Conservation (phyloP, 1,139 yeast genomes). For the Hyphopichia buzzinii region DNA sequence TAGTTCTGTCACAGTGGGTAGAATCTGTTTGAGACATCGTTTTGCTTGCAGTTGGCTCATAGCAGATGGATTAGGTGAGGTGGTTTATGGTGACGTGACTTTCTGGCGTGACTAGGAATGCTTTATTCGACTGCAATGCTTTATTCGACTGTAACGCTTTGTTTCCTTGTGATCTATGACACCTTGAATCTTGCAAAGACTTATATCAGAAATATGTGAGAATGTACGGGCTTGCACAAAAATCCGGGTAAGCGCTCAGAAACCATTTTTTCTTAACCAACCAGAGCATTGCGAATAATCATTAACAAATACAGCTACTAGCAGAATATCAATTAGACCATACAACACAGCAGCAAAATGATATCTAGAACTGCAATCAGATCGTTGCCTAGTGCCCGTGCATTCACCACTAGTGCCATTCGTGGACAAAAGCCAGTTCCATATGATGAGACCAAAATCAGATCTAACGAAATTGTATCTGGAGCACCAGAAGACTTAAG, state of each 20-base stretch:
- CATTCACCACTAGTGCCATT: constrained; percentile 16
- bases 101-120: too few species aligned
- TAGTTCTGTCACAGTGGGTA: constrained; percentile 48
- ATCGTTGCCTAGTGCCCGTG: constrained; percentile 16
- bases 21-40: constrained; percentile 42
- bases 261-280: constrained; percentile 17
- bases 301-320: background rate
- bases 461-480: constrained; percentile 58
- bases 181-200: too few species aligned
- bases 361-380: constrained; percentile 21
- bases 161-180: too few species aligned
- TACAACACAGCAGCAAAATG: constrained; percentile 11
- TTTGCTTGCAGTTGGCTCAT: constrained; percentile 20
- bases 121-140: too few species aligned
- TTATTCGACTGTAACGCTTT: too few species aligned
- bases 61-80: too few species aligned
- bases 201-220: too few species aligned
- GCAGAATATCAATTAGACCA: background rate
- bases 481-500: constrained; percentile 78
- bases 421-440: constrained; percentile 18
- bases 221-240: too few species aligned
- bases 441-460: constrained; percentile 17
- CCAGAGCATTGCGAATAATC: constrained; percentile 16
- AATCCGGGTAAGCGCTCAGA: constrained; percentile 14
- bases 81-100: too few species aligned